Conservation (phyloP, 2,329 filamentous ascomycete genomes). For the Curvularia sp. region DNA sequence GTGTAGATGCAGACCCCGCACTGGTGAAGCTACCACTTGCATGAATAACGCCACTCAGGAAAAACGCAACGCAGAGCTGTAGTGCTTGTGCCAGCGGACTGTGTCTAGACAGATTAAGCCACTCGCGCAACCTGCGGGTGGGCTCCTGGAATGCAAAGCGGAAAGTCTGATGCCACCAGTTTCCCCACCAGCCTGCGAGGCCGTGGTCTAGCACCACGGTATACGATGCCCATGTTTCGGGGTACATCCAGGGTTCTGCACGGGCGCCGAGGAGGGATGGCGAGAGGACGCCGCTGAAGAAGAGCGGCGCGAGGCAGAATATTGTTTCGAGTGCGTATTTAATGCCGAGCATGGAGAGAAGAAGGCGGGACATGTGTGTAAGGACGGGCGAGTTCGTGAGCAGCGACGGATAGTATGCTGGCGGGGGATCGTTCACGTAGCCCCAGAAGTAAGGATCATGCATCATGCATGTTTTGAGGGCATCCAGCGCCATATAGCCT, state of each 20-base stretch:
- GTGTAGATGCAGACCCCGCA: conserved; percentile 54
- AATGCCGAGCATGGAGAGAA: conserved; percentile 64
- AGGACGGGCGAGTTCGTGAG: conserved; percentile 53
- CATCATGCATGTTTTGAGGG: conserved; percentile 71
- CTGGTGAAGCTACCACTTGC: conserved; percentile 72
- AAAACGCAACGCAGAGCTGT: conserved; percentile 65
- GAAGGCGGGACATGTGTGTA: conserved; percentile 63
- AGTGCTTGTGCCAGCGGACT: conserved; percentile 49
- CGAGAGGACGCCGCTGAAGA: conserved; percentile 65
- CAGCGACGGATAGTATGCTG: conserved; percentile 55
- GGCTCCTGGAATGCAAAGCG: conserved; percentile 73
- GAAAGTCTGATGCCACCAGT: conserved; percentile 92
- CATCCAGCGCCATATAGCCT: conserved; percentile 73
- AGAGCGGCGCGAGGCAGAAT: conserved; percentile 67
- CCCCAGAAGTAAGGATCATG: conserved; percentile 80
- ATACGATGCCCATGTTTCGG: conserved; percentile 63
- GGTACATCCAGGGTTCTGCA: conserved; percentile 67
- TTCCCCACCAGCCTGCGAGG: conserved; percentile 81
- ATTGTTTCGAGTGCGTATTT: conserved; percentile 66
- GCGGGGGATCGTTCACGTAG: conserved; percentile 53
- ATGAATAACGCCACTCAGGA: conserved; percentile 73
- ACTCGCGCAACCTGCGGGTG: conserved; percentile 55
- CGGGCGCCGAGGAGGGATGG: conserved; percentile 66
- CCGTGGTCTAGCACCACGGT: conserved; percentile 69
- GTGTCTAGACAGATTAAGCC: conserved; percentile 37